Percentiles rank a stretch among this genome's conserved stretches.
These are phyloP conservation scores for Setaria italica DNA, from an alignment of 202 grass and related monocot species.

Conservation along the genomic window DNA sequence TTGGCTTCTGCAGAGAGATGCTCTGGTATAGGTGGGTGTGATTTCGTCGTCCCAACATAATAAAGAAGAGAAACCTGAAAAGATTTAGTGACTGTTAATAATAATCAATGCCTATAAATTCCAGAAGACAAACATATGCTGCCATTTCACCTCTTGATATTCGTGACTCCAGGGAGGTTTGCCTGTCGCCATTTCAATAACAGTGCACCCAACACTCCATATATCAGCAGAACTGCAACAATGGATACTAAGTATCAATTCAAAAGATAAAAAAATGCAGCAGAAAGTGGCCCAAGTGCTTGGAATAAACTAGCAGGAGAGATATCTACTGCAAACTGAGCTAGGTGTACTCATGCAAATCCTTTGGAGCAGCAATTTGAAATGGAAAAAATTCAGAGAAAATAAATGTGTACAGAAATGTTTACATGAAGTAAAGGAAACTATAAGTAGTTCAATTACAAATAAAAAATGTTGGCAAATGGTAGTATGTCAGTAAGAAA, in stretches of 20 bases:
- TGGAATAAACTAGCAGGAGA: not conserved
- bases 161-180: conserved; percentile 89
- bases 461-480: not conserved
- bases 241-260: conserved; percentile 33
- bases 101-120: not conserved
- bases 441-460: not conserved
- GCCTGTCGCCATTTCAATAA: conserved; percentile 97
- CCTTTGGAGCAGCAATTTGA: not conserved
- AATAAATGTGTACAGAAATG: not conserved
- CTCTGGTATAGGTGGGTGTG: conserved; percentile 95
- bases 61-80: conserved; percentile 92
- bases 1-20: conserved; percentile 88
- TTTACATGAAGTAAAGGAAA: not conserved
- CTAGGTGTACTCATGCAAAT: not conserved
- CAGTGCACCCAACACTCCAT: conserved; percentile 97
- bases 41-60: conserved; percentile 93
- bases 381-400: not conserved
- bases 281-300: not conserved
- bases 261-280: not conserved
- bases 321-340: not conserved
- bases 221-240: conserved; percentile 84
- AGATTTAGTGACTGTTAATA: conserved; percentile 25
- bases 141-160: conserved; percentile 79
- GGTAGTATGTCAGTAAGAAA: not conserved
- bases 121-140: not conserved